Evolutionary conservation across 768 basidiomycete species (phyloP), one percentile per base, ranked within the genome.

Genomic region (Cystofilobasidium capitatum): DNA sequence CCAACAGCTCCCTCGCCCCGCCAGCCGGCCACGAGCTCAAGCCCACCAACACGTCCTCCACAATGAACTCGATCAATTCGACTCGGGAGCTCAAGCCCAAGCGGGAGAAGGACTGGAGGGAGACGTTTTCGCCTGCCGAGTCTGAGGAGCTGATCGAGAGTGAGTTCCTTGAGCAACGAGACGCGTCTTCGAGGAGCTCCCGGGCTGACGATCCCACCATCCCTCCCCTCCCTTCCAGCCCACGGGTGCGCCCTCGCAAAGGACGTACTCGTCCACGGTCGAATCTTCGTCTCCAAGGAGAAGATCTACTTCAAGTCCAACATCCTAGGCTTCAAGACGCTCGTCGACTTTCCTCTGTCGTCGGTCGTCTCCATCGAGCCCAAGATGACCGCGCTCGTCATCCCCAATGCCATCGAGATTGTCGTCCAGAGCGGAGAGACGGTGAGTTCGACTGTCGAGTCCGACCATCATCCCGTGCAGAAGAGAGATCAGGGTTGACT

Each of bases 391-490:
- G 72, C 72, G 2, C 64, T 66, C 5, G 66, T 68, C 37, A 73
- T 73, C n/a, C 72, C 72, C 1, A 73, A 73, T 47, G 71, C 72
- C 13, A 69, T 73, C 29, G 70, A 69, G 55, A 62, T 73, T 22
- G 24, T 31, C 20, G 37, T 57, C 3, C 14, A 49, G 8, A 47
- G 62, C 44, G 62, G 57, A 37, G 58, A 63, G 26, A 58, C 33
- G 44, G 68, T 69, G 22, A 22, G 62, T 39, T 10, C 14, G 16
- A 13, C 1, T 51, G 29, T 17, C 26, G 65, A 7, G 13, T 37
- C 16, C 42, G 31, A n/a, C n/a, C 39, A 22, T 39, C 31, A 39
- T 49, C 49, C n/a, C n/a, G n/a, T n/a, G n/a, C n/a, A n/a, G n/a
- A n/a, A n/a, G n/a, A n/a, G n/a, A n/a, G n/a, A n/a, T n/a, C n/a